Evolutionary conservation across 768 basidiomycete species (phyloP), one percentile per base, ranked within the genome.

Genomic region (Leccinum boreale): DNA sequence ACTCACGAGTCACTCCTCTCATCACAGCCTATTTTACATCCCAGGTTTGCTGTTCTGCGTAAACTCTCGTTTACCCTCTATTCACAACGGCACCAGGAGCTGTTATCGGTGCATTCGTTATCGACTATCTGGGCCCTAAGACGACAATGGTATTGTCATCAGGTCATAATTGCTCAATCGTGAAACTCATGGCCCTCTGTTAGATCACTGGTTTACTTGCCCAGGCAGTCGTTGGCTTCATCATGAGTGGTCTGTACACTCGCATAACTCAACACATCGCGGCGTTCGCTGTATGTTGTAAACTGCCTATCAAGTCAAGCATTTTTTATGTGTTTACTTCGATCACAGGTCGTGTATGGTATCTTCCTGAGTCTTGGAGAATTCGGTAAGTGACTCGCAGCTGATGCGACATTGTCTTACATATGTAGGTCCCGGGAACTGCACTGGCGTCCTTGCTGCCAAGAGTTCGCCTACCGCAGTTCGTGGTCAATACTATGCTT

Each of bases 311-410:
- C 36, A 48, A 24, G 14, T 5, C 19, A 10, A n/a, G 8, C n/a
- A 9, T 6, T 19, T 47, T 48, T 44, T 19, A 28, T 45, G 11
- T 45, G 7, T 39, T 35, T 11, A 26, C 52, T 48, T 45, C 29
- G 12, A 64, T 36, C 48, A 46, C 56, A 85, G 83, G 85, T 95
- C 33, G 76, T 97, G 8, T 96, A 97, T 65, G 95, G 94, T 14
- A 84, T 97, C 50, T 97, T 97, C 82, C 69, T 95, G 65, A 86
- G 84, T 66, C 87, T 94, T 55, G 95, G 94, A 49, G 94, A 96
- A 75, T 75, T 93, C 26, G 92, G 90, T 79, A 56, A 31, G 77
- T 65, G 26, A 49, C 21, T 19, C 6, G n/a, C 10, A 24, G 33
- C 23, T 36, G 15, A 50, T 23, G 24, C 3, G 15, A 54, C 28